Conservation (phyloP, 257 asterid species). For the Leonotis leonurus region DNA sequence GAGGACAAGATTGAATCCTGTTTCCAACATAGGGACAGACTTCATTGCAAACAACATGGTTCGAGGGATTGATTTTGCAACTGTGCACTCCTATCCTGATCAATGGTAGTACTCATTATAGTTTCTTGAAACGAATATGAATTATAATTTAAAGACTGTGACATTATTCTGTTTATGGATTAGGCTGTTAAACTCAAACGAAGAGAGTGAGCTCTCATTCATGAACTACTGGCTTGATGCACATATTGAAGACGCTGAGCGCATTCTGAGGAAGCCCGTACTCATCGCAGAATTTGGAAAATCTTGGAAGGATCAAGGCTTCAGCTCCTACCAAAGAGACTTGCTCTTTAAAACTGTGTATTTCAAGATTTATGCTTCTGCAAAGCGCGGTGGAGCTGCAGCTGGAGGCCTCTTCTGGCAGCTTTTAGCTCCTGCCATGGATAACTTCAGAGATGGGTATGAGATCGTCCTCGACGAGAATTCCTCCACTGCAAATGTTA, state of each 20-base stretch:
- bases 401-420: constrained; percentile 95
- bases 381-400: constrained; percentile 76
- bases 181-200: constrained; percentile 57
- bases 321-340: constrained; percentile 53
- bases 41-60: constrained; percentile 66
- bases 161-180: background rate
- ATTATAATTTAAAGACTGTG: background rate
- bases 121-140: background rate
- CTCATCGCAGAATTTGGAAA: constrained; percentile 75
- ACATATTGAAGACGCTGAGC: constrained; percentile 66
- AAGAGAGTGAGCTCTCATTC: constrained; percentile 44
- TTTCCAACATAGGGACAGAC: constrained; percentile 60
- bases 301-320: constrained; percentile 56
- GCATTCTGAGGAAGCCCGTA: constrained; percentile 62
- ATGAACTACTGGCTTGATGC: constrained; percentile 57
- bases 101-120: constrained; percentile 43
- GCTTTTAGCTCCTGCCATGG: constrained; percentile 64
- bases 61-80: constrained; percentile 72
- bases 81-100: constrained; percentile 87
- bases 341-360: constrained; percentile 50
- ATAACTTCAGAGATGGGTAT: constrained; percentile 62
- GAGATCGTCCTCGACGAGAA: constrained; percentile 54
- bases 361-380: constrained; percentile 57
- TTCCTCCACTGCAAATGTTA: constrained; percentile 57
- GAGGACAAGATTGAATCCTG: constrained; percentile 48